Evolutionary conservation across 2,329 filamentous ascomycete species (phyloP).

Genomic region (Pseudocercospora fuligena): DNA sequence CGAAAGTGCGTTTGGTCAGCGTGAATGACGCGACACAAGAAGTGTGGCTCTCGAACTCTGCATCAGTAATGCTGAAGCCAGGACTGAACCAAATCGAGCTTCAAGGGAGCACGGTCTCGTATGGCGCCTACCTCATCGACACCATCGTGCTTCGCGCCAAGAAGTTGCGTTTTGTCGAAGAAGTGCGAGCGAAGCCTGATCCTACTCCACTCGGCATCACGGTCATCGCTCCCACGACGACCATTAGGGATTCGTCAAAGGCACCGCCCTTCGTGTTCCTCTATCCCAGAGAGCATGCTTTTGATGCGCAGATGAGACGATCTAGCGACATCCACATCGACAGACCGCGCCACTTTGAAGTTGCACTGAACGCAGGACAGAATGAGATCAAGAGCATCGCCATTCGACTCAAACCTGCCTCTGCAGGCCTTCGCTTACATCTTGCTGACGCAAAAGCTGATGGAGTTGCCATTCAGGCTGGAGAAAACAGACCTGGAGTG

Average conservation of each 20-base stretch:
- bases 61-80: slow-evolving; percentile 55
- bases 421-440: slow-evolving; percentile 63
- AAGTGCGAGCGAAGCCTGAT: slow-evolving; percentile 52
- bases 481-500: slow-evolving; percentile 26
- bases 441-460: slow-evolving; percentile 53
- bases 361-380: slow-evolving; percentile 74
- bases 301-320: slow-evolving; percentile 70
- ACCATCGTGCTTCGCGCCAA: slow-evolving; percentile 68
- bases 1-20: slow-evolving; percentile 67
- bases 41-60: slow-evolving; percentile 64
- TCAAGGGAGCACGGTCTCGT: slow-evolving; percentile 61
- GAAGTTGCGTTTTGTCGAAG: slow-evolving; percentile 69
- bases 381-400: slow-evolving; percentile 63
- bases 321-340: slow-evolving; percentile 79
- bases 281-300: slow-evolving; percentile 70
- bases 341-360: slow-evolving; percentile 74
- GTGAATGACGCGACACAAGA: slow-evolving; percentile 66
- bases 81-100: slow-evolving; percentile 61
- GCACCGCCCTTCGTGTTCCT: slow-evolving; percentile 62
- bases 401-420: slow-evolving; percentile 61
- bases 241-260: slow-evolving; percentile 27
- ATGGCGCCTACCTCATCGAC: slow-evolving; percentile 77
- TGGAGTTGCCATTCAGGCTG: slow-evolving; percentile 20
- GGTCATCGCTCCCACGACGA: slow-evolving; percentile 40
- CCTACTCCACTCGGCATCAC: slow-evolving; percentile 56